Evolutionary conservation across 1,284 basidiomycete species (phyloP).

Genomic region (Cystobasidium sp.): DNA sequence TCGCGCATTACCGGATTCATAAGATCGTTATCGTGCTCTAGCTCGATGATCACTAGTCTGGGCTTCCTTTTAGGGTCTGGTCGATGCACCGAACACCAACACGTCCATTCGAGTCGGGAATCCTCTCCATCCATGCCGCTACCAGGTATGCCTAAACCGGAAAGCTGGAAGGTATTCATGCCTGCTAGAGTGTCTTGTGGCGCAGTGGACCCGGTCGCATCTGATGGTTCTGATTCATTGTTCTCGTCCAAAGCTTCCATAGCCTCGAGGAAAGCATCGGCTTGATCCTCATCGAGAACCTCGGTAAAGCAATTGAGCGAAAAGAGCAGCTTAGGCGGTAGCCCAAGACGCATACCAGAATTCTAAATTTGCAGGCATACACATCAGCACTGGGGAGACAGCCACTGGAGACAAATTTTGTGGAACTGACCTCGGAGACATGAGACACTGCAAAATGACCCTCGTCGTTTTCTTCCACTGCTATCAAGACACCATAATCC

Average conservation of each 20-base stretch:
- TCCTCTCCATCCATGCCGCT: conserved; percentile 43
- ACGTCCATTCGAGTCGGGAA: conserved; percentile 65
- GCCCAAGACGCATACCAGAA: conserved; percentile 70
- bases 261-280: conserved; percentile 71
- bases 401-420: no score
- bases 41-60: conserved; percentile 72
- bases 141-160: conserved; percentile 50
- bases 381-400: not conserved
- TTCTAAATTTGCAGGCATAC: conserved; percentile 60
- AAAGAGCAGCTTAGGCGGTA: conserved; percentile 78
- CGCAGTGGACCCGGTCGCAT: not conserved
- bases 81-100: conserved; percentile 81
- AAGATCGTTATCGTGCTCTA: conserved; percentile 75
- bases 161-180: conserved; percentile 50
- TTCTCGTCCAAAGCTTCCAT: conserved; percentile 50
- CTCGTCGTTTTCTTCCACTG: conserved; percentile 69
- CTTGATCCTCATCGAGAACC: conserved; percentile 71
- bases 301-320: conserved; percentile 76
- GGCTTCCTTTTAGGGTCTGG: conserved; percentile 57
- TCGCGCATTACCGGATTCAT: conserved; percentile 67
- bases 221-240: conserved; percentile 45
- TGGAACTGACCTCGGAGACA: conserved; percentile 72
- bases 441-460: conserved; percentile 72
- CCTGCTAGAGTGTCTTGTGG: conserved; percentile 26
- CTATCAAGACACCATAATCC: conserved; percentile 81